phyloP scores from a whole-genome alignment of 2,329 filamentous ascomycete genomes.

The Ilyonectria mors-panacis region DNA sequence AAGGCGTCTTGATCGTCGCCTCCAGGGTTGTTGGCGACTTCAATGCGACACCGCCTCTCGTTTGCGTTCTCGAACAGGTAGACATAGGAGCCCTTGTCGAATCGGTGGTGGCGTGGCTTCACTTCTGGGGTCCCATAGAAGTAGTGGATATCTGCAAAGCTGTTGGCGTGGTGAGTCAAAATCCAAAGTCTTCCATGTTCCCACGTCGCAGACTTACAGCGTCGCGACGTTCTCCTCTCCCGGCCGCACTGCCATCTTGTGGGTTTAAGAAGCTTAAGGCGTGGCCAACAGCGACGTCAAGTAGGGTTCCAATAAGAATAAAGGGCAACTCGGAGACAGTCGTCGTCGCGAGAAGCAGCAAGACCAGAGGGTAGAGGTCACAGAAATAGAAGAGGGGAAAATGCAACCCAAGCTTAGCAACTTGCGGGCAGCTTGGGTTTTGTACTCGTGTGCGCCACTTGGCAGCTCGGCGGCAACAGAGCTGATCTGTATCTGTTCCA shows the following conservation, averaged over 20 bases:
- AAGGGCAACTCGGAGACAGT: conserved; percentile 24
- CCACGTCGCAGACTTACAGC: conserved; percentile 57
- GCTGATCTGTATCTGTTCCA: conserved; percentile 42
- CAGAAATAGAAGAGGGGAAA: conserved; percentile 9
- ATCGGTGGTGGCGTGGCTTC: conserved; percentile 82
- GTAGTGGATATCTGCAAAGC: conserved; percentile 85
- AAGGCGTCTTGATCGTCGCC: conserved; percentile 86
- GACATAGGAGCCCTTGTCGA: conserved; percentile 84
- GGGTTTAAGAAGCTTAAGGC: conserved; percentile 8
- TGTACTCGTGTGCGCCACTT: conserved; percentile 46
- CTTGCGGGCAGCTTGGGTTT: conserved; percentile 44
- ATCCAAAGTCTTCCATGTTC: conserved; percentile 3
- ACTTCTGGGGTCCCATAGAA: conserved; percentile 79
- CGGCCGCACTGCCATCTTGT: conserved; percentile 61
- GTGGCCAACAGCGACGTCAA: conserved; percentile 15
- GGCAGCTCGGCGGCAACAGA: conserved; percentile 33
- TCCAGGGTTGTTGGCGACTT: conserved; percentile 82
- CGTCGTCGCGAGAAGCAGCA: conserved; percentile 20
- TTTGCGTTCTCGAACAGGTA: conserved; percentile 83
- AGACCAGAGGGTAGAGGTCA: conserved; percentile 6
- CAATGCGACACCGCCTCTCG: conserved; percentile 77
- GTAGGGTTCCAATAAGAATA: conserved; percentile 4
- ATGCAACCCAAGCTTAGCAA: conserved; percentile 30
- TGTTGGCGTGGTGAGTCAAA: conserved; percentile 53
- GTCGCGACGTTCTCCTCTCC: conserved; percentile 68